phyloP scores from a whole-genome alignment of 148 eudicot species.

The Rhododendron mucronatum region DNA sequence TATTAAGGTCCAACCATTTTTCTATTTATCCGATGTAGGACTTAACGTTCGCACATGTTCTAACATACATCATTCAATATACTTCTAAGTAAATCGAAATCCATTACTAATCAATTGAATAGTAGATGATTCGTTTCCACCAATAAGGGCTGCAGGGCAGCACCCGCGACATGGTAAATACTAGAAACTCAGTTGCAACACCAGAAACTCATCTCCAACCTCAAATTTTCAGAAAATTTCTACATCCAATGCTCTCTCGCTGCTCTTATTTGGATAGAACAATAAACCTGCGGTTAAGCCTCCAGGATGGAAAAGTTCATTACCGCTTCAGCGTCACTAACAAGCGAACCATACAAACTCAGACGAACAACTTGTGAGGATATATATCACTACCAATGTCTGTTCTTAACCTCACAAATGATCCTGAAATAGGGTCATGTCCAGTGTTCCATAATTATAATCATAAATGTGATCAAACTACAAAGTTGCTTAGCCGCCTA shows the following conservation, averaged over 20 bases:
- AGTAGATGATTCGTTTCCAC: neutral
- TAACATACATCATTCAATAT: no score
- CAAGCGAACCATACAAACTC: neutral
- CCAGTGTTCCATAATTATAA: neutral
- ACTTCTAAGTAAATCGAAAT: no score
- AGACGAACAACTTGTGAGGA: neutral
- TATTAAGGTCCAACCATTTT: no score
- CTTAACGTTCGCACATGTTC: no score
- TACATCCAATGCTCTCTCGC: neutral
- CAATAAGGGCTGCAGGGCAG: neutral
- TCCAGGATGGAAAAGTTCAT: neutral
- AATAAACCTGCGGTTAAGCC: neutral
- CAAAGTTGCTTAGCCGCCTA: neutral
- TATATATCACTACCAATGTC: no score
- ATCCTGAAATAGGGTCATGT: slow-evolving; percentile 2
- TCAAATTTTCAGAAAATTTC: neutral
- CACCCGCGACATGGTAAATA: neutral
- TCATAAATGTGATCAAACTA: neutral
- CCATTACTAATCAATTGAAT: neutral
- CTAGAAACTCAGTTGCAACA: neutral
- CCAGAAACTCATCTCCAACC: neutral
- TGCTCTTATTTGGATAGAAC: neutral
- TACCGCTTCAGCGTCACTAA: neutral
- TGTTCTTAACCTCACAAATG: neutral
- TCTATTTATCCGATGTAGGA: no score